Evolutionary conservation across 495 filamentous ascomycete genomes (phyloP).

Genomic region (Hypomontagnella submonticulosa): DNA sequence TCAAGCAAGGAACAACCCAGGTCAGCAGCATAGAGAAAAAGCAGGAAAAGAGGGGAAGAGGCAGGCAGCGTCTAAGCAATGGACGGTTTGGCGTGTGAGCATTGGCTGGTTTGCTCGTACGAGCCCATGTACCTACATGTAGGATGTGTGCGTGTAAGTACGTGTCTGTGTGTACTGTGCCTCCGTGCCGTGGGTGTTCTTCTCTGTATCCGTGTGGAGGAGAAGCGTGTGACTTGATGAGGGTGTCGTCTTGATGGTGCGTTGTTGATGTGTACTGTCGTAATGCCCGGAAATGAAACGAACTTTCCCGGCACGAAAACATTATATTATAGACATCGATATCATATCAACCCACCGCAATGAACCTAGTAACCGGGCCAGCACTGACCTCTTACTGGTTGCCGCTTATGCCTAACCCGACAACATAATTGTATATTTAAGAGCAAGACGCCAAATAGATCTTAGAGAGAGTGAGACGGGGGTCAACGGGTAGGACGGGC

Average conservation of each 20-base stretch:
- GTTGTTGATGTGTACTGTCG: conserved; percentile 43
- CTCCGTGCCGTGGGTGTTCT: conserved; percentile 21
- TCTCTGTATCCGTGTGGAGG: conserved; percentile 25
- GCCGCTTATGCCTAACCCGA: conserved; percentile 39
- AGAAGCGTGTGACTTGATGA: conserved; percentile 24
- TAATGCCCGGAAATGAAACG: conserved; percentile 45
- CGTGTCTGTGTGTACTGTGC: conserved; percentile 23
- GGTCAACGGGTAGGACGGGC: conserved; percentile 38
- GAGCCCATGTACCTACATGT: conserved; percentile 5
- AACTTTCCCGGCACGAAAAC: conserved; percentile 38
- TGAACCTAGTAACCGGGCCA: conserved; percentile 34
- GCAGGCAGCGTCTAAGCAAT: conserved; percentile 26
- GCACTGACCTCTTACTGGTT: conserved; percentile 42
- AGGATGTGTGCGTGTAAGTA: conserved; percentile 11
- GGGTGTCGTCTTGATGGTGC: conserved; percentile 22
- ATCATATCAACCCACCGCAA: conserved; percentile 40
- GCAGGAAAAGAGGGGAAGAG: conserved; percentile 29
- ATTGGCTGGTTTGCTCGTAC: conserved; percentile 34
- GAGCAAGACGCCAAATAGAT: conserved; percentile 25
- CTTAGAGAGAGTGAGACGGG: conserved; percentile 27
- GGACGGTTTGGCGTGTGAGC: conserved; percentile 16
- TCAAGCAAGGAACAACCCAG: conserved; percentile 39
- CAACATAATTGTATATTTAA: conserved; percentile 44
- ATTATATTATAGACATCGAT: conserved; percentile 46
- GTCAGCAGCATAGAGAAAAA: conserved; percentile 28